Conservation (phyloP, 495 filamentous ascomycete genomes). For the Aspergillus heteromorphus region DNA sequence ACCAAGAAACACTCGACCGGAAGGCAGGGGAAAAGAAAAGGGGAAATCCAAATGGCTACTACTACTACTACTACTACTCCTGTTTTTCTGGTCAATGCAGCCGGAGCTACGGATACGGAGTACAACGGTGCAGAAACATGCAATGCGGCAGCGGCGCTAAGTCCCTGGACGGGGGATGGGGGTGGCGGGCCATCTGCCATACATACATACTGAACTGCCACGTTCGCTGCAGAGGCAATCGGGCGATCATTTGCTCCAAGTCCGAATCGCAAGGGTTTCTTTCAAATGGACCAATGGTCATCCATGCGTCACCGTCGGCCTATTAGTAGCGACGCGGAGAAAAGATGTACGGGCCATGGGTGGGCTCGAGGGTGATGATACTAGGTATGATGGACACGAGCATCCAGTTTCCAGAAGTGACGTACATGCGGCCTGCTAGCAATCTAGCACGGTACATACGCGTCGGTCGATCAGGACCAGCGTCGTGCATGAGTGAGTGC, state of each 20-base stretch:
- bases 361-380: background rate
- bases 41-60: background rate
- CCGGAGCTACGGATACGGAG: no score
- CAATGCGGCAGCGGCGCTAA: constrained; percentile 16
- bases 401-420: background rate
- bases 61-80: background rate
- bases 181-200: background rate
- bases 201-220: background rate
- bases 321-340: constrained; percentile 4
- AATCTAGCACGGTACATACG: no score
- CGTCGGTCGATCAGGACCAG: background rate
- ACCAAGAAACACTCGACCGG: background rate
- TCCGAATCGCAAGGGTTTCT: background rate
- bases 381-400: background rate
- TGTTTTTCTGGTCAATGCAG: background rate
- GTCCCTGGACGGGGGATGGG: background rate
- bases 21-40: background rate
- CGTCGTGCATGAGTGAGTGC: background rate
- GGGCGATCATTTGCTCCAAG: constrained; percentile 9
- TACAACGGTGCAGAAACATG: constrained; percentile 5
- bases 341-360: background rate
- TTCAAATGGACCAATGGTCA: background rate
- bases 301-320: background rate
- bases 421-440: background rate
- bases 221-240: constrained; percentile 8